Conservation (phyloP, 495 filamentous ascomycete species). For the Penicillium malachiteum region DNA sequence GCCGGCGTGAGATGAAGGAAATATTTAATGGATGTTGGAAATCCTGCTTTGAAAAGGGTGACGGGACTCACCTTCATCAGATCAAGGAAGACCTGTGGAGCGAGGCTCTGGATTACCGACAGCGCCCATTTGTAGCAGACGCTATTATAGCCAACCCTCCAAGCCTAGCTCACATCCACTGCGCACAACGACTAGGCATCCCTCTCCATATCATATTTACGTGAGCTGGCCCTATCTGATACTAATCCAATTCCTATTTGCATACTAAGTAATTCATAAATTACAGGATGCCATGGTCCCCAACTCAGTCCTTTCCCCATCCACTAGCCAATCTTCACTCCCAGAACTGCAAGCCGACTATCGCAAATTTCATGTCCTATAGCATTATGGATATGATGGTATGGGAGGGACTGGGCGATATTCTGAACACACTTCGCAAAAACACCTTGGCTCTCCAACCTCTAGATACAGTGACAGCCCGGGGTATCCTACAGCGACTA, state of each 20-base stretch:
- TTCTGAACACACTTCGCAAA: conserved; percentile 73
- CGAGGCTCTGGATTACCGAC: conserved; percentile 32
- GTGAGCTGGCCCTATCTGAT: conserved; percentile 34
- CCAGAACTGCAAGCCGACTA: conserved; percentile 49
- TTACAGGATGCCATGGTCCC: conserved; percentile 61
- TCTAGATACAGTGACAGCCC: conserved; percentile 65
- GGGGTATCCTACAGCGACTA: conserved; percentile 61
- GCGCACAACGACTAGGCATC: conserved; percentile 74
- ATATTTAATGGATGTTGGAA: conserved; percentile 77
- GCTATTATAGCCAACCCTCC: conserved; percentile 85
- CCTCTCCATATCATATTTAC: conserved; percentile 86
- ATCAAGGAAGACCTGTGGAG: conserved; percentile 43
- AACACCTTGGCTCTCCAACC: conserved; percentile 62
- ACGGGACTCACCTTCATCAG: conserved; percentile 49
- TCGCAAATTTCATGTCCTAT: conserved; percentile 75
- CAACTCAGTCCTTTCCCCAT: conserved; percentile 54
- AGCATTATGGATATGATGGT: conserved; percentile 78
- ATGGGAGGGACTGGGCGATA: conserved; percentile 76
- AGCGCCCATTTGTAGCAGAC: conserved; percentile 71
- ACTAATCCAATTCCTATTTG: not conserved
- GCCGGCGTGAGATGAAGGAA: conserved; percentile 65
- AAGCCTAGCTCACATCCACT: conserved; percentile 79
- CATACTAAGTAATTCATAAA: not conserved
- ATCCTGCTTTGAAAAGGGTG: conserved; percentile 66
- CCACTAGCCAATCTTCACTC: conserved; percentile 56